A percentile compares a stretch with the other conserved stretches of the same genome.
Conservation (phyloP, 495 filamentous ascomycete genomes). For the Cairneyella variabilis region DNA sequence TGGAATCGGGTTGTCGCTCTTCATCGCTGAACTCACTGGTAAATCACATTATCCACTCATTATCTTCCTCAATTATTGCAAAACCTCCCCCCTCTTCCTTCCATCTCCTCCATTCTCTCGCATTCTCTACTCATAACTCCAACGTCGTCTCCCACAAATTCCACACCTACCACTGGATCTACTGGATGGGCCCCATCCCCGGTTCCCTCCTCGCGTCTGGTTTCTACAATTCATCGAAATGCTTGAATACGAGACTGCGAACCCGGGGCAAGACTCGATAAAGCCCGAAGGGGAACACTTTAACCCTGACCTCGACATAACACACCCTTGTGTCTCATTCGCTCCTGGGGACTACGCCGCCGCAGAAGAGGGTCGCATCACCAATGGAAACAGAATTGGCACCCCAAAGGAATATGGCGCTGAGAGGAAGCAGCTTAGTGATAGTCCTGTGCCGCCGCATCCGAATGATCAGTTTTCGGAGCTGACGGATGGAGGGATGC, state of each 20-base stretch:
- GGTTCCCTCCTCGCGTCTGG: slow-evolving; percentile 58
- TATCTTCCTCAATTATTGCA: too few relatives aligned
- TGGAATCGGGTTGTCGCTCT: slow-evolving; percentile 51
- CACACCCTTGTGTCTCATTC: slow-evolving; percentile 7
- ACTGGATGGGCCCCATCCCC: slow-evolving; percentile 54
- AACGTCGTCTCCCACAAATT: slow-evolving; percentile 61
- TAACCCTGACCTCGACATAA: slow-evolving; percentile 6
- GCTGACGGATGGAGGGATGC: slow-evolving; percentile 9
- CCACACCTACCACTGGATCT: slow-evolving; percentile 67
- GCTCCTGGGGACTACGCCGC: slow-evolving; percentile 11
- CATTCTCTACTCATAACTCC: too few relatives aligned
- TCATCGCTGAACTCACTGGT: slow-evolving; percentile 48
- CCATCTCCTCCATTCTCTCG: too few relatives aligned
- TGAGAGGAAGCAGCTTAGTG: slow-evolving; percentile 5
- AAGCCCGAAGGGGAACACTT: slow-evolving; percentile 16
- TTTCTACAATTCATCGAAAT: slow-evolving; percentile 66
- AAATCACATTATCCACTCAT: too few relatives aligned
- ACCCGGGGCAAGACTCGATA: slow-evolving; percentile 59
- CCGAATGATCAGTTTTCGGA: slow-evolving; percentile 19
- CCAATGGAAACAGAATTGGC: neutral
- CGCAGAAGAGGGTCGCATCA: neutral
- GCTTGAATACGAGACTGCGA: slow-evolving; percentile 72
- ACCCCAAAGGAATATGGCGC: slow-evolving; percentile 10
- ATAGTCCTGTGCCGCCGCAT: slow-evolving; percentile 9
- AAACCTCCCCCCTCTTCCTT: too few relatives aligned